Evolutionary conservation across 2,329 filamentous ascomycete species (phyloP), one percentile per base, ranked within the genome.

Genomic region (Fusarium marasasianum): DNA sequence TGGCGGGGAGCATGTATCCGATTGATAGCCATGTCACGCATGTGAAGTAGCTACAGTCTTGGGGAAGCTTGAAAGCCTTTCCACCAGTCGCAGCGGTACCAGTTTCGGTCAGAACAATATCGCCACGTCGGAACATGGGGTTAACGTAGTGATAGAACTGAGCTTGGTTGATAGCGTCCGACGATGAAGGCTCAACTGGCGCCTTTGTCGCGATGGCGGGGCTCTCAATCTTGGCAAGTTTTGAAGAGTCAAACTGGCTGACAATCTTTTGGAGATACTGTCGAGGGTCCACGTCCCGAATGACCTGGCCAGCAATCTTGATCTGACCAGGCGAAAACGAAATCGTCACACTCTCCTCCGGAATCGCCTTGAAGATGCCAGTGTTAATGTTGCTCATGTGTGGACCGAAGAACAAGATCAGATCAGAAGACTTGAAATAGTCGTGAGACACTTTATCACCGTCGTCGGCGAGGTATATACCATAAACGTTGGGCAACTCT

Each of bases 1-100:
- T 68, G 17, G 66, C 66, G 5, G 66, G 66, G 8, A 69, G 65
- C 66, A 69, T 69, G n/a, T 69, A 69, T 5, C 66, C 66, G 38
- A 69, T 69, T 3, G 66, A 69, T 8, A 69, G 4, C 64, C 66
- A 69, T 15, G 66, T 69, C 18, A 69, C 66, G 11, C 56, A 66
- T 5, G 66, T 69, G 0, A 69, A 69, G 15, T 55, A 69, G 10
- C 56, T 33, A 15, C 48, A 55, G 5, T 24, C 56, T 4, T 45
- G 13, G 0, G 66, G 56, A 9, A 69, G 66, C 6, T 50, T 55
- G 1, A 69, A 43, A 4, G 44, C 56, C 6, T 69, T 69, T 11
- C 66, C 66, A 4, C 66, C 66, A n/a, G 67, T 66, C 18, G 66
- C 64, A 6, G 66, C 66, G 8, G 66, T 69, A 5, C 66, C 66